Evolutionary conservation across 139 green algal species (phyloP), one percentile per base, ranked within the genome.

Genomic region (Yamagishiella unicocca): DNA sequence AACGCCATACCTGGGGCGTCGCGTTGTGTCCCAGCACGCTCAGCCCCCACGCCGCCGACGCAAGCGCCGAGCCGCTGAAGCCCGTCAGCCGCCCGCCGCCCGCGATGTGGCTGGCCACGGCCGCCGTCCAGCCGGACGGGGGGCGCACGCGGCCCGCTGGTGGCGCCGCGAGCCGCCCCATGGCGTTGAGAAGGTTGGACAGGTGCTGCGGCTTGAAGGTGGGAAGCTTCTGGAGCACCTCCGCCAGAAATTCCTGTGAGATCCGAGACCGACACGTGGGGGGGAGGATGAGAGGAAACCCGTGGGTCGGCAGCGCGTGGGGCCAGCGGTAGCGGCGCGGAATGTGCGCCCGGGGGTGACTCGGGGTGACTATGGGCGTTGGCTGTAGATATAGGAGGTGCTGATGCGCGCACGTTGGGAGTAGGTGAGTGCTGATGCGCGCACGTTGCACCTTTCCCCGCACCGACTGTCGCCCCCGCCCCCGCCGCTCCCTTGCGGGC

Each of bases 201-300:
- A 92, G 80, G 35, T 85, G 58, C 19, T 45, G 31, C 1, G 84
- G 50, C 35, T 50, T 73, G 64, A 92, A 92, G 24, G 80, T 87
- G 64, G 78, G 85, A 53, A 90, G 68, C 64, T 92, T 92, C 42
- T 85, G 31, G 7, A 79, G 7, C 12, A 92, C 85, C 80, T 92
- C 89, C 21, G 54, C 80, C 80, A 90, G 61, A 35, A 92, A 90
- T 35, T 90, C 89, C 55, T 74, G 55, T 2, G 38, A 25, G 12
- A 37, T n/a, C n/a, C n/a, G n/a, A n/a, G n/a, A n/a, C n/a, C n/a
- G n/a, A n/a, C n/a, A n/a, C n/a, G n/a, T n/a, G n/a, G n/a, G n/a
- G n/a, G n/a, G n/a, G n/a, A n/a, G n/a, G n/a, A n/a, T n/a, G n/a
- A n/a, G n/a, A n/a, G n/a, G n/a, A n/a, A n/a, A n/a, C n/a, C n/a